Evolutionary conservation across 257 asterid species (phyloP).

Genomic region (Solanum peruvianum): DNA sequence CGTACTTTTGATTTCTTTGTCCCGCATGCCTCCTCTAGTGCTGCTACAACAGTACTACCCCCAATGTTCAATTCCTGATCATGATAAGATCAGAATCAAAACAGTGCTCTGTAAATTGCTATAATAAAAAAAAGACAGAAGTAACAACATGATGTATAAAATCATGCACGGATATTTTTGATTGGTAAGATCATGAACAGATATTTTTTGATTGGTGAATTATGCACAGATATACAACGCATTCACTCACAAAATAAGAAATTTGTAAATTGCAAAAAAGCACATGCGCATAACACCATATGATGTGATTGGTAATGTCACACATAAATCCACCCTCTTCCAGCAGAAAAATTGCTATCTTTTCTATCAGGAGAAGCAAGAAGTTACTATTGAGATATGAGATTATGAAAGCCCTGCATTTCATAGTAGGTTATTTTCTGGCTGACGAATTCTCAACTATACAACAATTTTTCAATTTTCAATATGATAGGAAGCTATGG

Average conservation of each 20-base stretch:
- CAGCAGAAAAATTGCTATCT: neutral
- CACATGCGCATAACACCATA: neutral
- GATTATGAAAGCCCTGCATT: neutral
- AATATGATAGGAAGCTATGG: neutral
- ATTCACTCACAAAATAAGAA: neutral
- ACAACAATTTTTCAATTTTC: neutral
- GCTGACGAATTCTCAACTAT: neutral
- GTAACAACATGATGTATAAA: neutral
- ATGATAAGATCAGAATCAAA: conserved; percentile 4
- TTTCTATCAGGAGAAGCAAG: neutral
- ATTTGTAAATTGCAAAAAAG: neutral
- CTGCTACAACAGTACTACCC: conserved; percentile 56
- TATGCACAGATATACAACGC: neutral
- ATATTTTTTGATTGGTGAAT: neutral
- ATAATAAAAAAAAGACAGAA: neutral
- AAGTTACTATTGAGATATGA: neutral
- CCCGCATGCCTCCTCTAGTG: conserved; percentile 80
- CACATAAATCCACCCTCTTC: neutral
- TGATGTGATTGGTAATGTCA: neutral
- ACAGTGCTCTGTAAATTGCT: neutral
- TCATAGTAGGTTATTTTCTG: neutral
- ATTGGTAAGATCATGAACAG: neutral
- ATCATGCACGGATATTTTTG: neutral
- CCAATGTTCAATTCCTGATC: conserved; percentile 85
- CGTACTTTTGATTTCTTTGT: conserved; percentile 58